Evolutionary conservation across 225 moss, liverwort and hornwort species (phyloP), one percentile per base, ranked within the genome.

Genomic region (Ulota crispa): DNA sequence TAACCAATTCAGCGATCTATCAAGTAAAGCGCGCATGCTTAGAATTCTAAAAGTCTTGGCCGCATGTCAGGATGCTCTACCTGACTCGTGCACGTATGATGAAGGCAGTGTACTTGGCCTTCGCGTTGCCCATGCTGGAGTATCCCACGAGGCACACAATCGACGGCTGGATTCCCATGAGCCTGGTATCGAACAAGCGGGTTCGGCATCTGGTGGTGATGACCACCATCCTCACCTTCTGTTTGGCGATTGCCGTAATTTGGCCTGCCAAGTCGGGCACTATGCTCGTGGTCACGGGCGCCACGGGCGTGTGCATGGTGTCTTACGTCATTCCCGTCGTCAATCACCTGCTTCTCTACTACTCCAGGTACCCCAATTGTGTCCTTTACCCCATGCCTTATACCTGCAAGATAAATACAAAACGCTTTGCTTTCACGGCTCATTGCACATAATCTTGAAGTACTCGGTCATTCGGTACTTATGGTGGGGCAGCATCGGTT

Each of bases 291-390:
- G 91, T 85, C 50, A 93, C 96, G 24, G 96, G 92, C 62, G 94
- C 96, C 23, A 96, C 96, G 9, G 94, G 96, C 23, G 94, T 94
- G 3, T 96, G 94, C 54, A 89, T 94, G 91, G 96, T 94, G 66
- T 94, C 93, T 2, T 96, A 96, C 72, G 4, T 86, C 56, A 89
- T 96, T 24, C 96, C 96, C 2, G 71, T 94, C n/a, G 77, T 90
- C 67, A 96, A 96, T 81, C 96, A 96, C 45, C 86, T 96, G 32
- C 78, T 87, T 27, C 92, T 96, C 21, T 84, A 85, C 30, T 93
- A 27, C 30, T 82, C 82, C 50, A 76, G 80, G 84, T 87, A 81
- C 27, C 24, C 39, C 45, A 1, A 34, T 7, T 9, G 6, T 15
- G n/a, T 8, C 56, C 53, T 13, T 9, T 26, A 14, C 19, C 27